Conservation (phyloP, 2,329 filamentous ascomycete genomes). For the Cladosporium sp. region DNA sequence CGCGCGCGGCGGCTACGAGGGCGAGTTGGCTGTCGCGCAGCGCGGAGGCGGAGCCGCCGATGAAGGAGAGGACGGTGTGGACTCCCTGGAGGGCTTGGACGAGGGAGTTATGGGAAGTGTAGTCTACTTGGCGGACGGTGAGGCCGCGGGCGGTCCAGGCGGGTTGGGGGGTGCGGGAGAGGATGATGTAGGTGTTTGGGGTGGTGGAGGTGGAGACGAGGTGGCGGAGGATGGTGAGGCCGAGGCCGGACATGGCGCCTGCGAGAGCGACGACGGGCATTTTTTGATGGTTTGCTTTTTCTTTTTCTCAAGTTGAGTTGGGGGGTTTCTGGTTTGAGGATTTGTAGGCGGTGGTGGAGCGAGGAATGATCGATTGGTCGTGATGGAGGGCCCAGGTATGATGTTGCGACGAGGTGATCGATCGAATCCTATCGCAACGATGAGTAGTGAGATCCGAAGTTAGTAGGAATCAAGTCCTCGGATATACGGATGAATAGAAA, state of each 20-base stretch:
- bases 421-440: background rate
- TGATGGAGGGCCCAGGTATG: background rate
- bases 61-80: constrained; percentile 34
- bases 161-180: constrained; percentile 32
- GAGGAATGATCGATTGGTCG: background rate
- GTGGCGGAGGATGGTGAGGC: constrained; percentile 30
- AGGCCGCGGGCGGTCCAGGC: constrained; percentile 24
- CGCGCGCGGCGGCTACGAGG: constrained; percentile 58
- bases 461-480: background rate
- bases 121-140: constrained; percentile 31
- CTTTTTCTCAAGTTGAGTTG: background rate
- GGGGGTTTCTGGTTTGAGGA: background rate
- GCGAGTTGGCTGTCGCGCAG: constrained; percentile 43
- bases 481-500: background rate
- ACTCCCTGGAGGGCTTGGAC: constrained; percentile 28
- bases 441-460: background rate
- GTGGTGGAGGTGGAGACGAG: constrained; percentile 4
- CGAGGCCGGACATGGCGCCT: constrained; percentile 33
- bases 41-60: constrained; percentile 25
- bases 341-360: background rate
- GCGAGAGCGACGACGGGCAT: constrained; percentile 33
- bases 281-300: constrained; percentile 6
- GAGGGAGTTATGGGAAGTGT: constrained; percentile 27
- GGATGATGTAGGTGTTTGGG: constrained; percentile 28
- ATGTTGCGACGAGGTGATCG: background rate